Evolutionary conservation across 805 yeast genomes (phyloP).

Genomic region (Barnettozyma botsteinii): DNA sequence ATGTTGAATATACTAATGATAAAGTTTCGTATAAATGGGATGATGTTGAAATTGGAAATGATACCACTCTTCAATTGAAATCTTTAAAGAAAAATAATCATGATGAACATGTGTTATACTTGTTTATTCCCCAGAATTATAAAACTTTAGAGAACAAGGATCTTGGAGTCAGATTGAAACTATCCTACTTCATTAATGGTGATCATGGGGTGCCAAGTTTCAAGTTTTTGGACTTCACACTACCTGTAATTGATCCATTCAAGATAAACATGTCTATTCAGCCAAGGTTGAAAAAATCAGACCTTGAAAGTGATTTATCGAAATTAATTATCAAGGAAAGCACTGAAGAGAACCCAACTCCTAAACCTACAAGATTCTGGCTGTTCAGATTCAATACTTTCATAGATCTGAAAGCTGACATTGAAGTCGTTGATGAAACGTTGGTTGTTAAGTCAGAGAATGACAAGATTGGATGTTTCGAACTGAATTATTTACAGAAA

Average conservation of each 20-base stretch:
- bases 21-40: too few species aligned
- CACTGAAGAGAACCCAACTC: slow-evolving; percentile 6
- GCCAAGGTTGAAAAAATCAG: slow-evolving; percentile 26
- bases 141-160: not conserved
- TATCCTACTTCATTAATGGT: slow-evolving; percentile 25
- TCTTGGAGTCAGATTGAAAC: slow-evolving; percentile 15
- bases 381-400: slow-evolving; percentile 25
- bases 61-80: slow-evolving; percentile 5
- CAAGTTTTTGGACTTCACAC: slow-evolving; percentile 17
- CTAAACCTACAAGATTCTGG: slow-evolving; percentile 34
- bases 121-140: slow-evolving; percentile 10
- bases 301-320: slow-evolving; percentile 7
- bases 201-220: slow-evolving; percentile 28
- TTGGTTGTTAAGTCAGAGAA: slow-evolving; percentile 28
- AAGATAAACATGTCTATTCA: slow-evolving; percentile 25
- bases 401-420: slow-evolving; percentile 13
- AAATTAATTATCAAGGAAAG: not conserved
- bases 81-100: slow-evolving; percentile 3
- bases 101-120: not conserved
- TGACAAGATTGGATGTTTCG: slow-evolving; percentile 30
- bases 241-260: slow-evolving; percentile 30
- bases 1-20: slow-evolving; percentile 16
- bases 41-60: slow-evolving; percentile 14
- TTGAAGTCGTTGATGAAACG: slow-evolving; percentile 32
- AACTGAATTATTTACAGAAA: slow-evolving; percentile 12